Evolutionary conservation across 1,139 yeast species (phyloP).

Genomic region (Tardiomyces depauwii): DNA sequence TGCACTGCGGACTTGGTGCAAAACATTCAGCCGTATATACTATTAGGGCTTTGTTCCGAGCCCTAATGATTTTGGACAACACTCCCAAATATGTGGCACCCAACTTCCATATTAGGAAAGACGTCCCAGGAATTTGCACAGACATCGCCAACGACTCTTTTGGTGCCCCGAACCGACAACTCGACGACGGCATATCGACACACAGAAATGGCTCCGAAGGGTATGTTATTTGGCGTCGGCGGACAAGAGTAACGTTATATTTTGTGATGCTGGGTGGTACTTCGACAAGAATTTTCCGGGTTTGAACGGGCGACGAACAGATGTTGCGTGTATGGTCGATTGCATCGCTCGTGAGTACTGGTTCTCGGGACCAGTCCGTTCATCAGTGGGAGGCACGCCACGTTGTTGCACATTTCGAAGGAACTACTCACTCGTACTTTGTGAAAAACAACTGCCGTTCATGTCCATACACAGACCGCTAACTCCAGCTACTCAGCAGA

Average conservation of each 20-base stretch:
- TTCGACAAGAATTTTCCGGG: no score
- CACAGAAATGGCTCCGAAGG: conserved; percentile 1
- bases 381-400: no score
- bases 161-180: background rate
- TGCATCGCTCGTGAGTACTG: no score
- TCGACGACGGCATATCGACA: background rate
- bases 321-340: no score
- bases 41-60: background rate
- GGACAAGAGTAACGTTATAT: no score
- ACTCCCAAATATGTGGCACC: background rate
- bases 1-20: background rate
- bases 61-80: background rate
- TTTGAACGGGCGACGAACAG: no score
- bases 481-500: conserved; percentile 30
- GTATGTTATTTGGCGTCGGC: background rate
- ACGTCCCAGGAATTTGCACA: background rate
- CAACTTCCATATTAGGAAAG: background rate
- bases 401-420: no score
- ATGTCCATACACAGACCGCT: conserved; percentile 5
- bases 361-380: no score
- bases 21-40: background rate
- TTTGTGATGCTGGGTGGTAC: no score
- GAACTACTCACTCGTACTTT: no score
- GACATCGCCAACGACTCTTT: background rate
- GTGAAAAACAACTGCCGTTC: no score